These are phyloP conservation scores for Asterochloris sp. DNA, from an alignment of 139 green algal species.

Conservation along the genomic window DNA sequence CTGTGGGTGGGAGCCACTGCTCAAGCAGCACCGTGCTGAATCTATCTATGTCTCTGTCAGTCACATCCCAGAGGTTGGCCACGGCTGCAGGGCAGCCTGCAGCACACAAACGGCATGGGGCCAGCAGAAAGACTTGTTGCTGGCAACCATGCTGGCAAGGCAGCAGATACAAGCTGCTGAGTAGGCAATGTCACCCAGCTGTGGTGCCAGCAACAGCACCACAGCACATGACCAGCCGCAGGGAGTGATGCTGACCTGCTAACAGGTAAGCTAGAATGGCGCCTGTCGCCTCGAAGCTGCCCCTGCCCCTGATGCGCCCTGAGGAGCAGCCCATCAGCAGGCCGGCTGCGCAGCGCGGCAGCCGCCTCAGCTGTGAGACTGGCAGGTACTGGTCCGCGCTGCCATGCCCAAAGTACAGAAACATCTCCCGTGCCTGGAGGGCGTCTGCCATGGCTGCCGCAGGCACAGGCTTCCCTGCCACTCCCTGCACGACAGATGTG, in stretches of 20 bases:
- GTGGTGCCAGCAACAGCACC: too few species aligned
- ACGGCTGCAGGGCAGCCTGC: conserved; percentile 76
- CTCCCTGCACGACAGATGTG: conserved; percentile 43
- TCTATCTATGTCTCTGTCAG: conserved; percentile 91
- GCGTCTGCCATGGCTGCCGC: conserved; percentile 37
- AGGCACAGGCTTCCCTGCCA: conserved; percentile 34
- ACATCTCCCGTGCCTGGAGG: conserved; percentile 63
- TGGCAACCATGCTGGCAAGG: not conserved
- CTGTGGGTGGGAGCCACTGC: conserved; percentile 43
- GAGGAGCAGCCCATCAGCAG: conserved; percentile 95
- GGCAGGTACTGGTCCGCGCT: conserved; percentile 80
- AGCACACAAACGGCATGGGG: not conserved
- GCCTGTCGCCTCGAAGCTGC: conserved; percentile 66
- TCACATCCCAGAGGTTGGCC: conserved; percentile 96
- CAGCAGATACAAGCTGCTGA: not conserved
- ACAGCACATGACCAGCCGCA: not conserved
- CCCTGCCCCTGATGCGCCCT: conserved; percentile 50
- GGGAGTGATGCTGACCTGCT: conserved; percentile 45
- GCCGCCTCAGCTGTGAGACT: conserved; percentile 39
- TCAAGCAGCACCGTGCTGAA: conserved; percentile 67
- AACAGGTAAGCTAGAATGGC: conserved; percentile 72
- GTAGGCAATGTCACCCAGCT: too few species aligned
- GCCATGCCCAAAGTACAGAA: conserved; percentile 92
- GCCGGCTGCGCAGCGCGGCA: conserved; percentile 52
- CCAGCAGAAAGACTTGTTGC: not conserved